Conservation (phyloP, 2,329 filamentous ascomycete species). For the Pestalotiopsis sp. region DNA sequence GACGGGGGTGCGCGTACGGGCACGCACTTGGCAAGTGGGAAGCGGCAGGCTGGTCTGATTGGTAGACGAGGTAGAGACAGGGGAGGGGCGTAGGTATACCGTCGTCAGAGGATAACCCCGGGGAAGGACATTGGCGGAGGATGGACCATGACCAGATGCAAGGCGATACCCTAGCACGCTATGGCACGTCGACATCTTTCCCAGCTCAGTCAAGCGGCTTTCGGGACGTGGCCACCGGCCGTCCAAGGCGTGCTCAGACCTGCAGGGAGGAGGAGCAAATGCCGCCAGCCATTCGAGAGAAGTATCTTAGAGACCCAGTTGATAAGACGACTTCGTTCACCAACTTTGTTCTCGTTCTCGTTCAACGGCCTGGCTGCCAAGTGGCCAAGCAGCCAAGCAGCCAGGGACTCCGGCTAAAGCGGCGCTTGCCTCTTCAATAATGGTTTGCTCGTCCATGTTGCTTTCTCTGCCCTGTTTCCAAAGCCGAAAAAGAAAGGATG, state of each 20-base stretch:
- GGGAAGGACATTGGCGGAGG: background rate
- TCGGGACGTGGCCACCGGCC: background rate
- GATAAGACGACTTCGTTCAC: background rate
- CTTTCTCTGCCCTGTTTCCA: background rate
- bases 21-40: background rate
- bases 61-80: too few relatives aligned
- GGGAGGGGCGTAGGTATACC: background rate
- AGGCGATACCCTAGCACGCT: background rate
- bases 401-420: background rate
- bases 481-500: background rate
- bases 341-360: background rate
- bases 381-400: background rate
- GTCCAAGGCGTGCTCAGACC: background rate
- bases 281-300: background rate
- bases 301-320: background rate
- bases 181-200: background rate
- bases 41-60: too few relatives aligned
- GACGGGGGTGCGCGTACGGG: background rate
- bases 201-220: constrained; percentile 2
- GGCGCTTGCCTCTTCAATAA: background rate
- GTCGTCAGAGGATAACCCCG: background rate
- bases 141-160: background rate
- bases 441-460: background rate
- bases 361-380: background rate
- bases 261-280: background rate